Evolutionary conservation across 495 filamentous ascomycete genomes (phyloP).

Genomic region (Oleoguttula mirabilis): DNA sequence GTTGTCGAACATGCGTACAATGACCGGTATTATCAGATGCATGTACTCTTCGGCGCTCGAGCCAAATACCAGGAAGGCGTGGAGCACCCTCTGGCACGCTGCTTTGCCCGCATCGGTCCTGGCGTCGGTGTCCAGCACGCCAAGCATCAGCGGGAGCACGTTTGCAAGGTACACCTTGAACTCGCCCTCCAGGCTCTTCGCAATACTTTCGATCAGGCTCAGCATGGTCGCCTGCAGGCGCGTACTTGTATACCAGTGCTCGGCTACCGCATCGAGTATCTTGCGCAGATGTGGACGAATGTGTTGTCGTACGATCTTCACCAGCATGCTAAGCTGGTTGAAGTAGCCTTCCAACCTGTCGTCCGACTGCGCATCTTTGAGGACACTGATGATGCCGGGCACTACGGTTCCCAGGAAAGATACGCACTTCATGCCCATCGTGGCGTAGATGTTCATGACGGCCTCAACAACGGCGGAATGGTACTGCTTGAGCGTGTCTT

Average conservation of each 20-base stretch:
- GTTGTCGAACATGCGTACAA: conserved; percentile 84
- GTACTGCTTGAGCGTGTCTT: conserved; percentile 73
- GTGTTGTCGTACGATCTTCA: conserved; percentile 90
- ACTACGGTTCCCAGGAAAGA: conserved; percentile 86
- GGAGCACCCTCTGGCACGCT: conserved; percentile 79
- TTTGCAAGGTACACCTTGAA: conserved; percentile 89
- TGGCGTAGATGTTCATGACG: conserved; percentile 97
- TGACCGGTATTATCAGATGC: conserved; percentile 95
- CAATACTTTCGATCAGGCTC: conserved; percentile 79
- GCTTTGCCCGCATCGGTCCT: conserved; percentile 46
- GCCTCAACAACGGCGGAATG: conserved; percentile 96
- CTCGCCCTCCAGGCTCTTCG: conserved; percentile 87
- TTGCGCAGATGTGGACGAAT: conserved; percentile 77
- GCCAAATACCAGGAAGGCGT: conserved; percentile 93
- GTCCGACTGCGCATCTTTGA: conserved; percentile 52
- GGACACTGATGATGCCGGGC: conserved; percentile 81
- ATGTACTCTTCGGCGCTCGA: conserved; percentile 94
- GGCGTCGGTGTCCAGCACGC: conserved; percentile 77
- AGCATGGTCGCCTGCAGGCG: conserved; percentile 82
- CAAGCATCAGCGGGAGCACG: conserved; percentile 82
- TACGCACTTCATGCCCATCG: conserved; percentile 86
- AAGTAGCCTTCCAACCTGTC: conserved; percentile 85
- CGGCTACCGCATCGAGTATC: conserved; percentile 70
- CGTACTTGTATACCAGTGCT: conserved; percentile 69
- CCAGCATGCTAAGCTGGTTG: conserved; percentile 83